A percentile compares a stretch with the other conserved stretches of the same genome.
These are phyloP conservation scores for Globisporangium canariense DNA, from an alignment of 352 stramenopile species.

Conservation along the genomic window DNA sequence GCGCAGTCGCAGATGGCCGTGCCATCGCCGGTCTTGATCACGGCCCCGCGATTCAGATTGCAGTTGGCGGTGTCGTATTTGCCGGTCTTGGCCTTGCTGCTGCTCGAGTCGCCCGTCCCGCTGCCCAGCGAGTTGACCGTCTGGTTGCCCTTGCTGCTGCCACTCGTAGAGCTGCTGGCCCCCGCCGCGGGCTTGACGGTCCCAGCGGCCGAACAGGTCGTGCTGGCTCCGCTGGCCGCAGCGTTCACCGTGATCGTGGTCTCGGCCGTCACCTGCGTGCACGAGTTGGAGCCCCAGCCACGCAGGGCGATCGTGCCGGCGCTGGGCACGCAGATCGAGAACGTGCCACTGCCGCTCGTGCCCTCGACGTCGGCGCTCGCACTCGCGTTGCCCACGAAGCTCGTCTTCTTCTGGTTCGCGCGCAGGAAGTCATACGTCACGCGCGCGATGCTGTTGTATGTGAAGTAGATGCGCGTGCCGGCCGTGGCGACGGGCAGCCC, in stretches of 20 bases:
- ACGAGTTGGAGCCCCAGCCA: slow-evolving; percentile 53
- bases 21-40: slow-evolving; percentile 35
- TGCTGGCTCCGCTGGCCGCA: neutral
- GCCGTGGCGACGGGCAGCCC: slow-evolving; percentile 25
- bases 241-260: slow-evolving; percentile 35
- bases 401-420: slow-evolving; percentile 62
- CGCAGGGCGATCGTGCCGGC: slow-evolving; percentile 58
- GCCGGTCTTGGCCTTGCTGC: neutral
- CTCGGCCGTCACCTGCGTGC: slow-evolving; percentile 44
- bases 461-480: slow-evolving; percentile 48
- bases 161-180: neutral
- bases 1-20: slow-evolving; percentile 46
- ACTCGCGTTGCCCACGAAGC: slow-evolving; percentile 30
- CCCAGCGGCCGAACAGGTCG: neutral
- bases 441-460: slow-evolving; percentile 41
- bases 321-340: slow-evolving; percentile 55
- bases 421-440: slow-evolving; percentile 69
- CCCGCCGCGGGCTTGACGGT: slow-evolving; percentile 9
- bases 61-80: slow-evolving; percentile 38
- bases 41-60: slow-evolving; percentile 47
- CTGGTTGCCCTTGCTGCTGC: slow-evolving; percentile 5
- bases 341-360: slow-evolving; percentile 24
- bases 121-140: slow-evolving; percentile 16
- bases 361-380: slow-evolving; percentile 26
- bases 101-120: slow-evolving; percentile 5